These are phyloP conservation scores for Brassica incana DNA, from an alignment of 345 rosid species.

Conservation along the genomic window DNA sequence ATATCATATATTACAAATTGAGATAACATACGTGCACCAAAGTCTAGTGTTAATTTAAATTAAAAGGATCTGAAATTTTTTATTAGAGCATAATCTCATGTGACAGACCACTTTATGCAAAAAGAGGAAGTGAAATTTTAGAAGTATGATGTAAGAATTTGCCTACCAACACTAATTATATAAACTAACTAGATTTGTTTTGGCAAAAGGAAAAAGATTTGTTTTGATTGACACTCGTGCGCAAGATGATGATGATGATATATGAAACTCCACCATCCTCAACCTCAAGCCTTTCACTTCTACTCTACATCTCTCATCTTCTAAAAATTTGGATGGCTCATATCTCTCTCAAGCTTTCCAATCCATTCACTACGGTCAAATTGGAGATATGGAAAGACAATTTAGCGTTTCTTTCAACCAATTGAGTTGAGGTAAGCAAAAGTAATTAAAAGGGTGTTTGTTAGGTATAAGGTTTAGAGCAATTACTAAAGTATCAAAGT, in stretches of 20 bases:
- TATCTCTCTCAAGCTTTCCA: constrained; percentile 17
- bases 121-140: background rate
- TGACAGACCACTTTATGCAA: background rate
- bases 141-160: constrained; percentile 30
- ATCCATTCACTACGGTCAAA: constrained; percentile 6
- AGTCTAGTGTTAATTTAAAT: too few relatives aligned
- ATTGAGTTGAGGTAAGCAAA: constrained; percentile 17
- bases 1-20: too few relatives aligned
- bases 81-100: background rate
- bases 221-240: constrained; percentile 28
- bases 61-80: background rate
- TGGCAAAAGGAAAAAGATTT: background rate
- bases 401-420: constrained; percentile 13
- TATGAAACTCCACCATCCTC: constrained; percentile 18
- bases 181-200: constrained; percentile 14
- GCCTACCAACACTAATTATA: constrained; percentile 40
- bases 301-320: constrained; percentile 27
- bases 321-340: constrained; percentile 23
- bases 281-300: constrained; percentile 17
- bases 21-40: too few relatives aligned
- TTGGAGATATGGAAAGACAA: constrained; percentile 20
- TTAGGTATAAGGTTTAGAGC: constrained; percentile 34
- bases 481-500: background rate
- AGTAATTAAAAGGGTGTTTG: constrained; percentile 7
- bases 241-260: constrained; percentile 25